A percentile compares a stretch with the other conserved stretches of the same genome.
These are phyloP conservation scores for Zizania palustris DNA, from an alignment of 202 grass and related monocot species.

Conservation along the genomic window DNA sequence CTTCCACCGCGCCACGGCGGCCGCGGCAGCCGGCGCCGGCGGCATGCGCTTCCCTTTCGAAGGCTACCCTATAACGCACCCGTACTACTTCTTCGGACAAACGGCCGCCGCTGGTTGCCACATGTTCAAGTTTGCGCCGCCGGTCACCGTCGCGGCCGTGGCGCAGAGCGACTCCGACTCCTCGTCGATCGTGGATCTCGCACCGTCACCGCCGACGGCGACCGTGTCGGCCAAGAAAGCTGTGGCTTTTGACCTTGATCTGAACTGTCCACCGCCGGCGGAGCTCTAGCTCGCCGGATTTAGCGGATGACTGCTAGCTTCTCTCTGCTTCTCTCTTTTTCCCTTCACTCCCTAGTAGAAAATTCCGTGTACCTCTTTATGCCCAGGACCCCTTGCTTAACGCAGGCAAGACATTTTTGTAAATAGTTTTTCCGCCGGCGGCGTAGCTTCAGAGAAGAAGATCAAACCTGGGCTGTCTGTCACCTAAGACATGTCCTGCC, in stretches of 20 bases:
- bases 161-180: conserved; percentile 68
- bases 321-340: too few species aligned
- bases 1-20: conserved; percentile 34
- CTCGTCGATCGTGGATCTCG: conserved; percentile 61
- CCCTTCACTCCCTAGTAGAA: not conserved
- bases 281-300: conserved; percentile 46
- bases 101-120: conserved; percentile 37
- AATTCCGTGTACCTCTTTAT: conserved; percentile 2
- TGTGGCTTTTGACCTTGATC: conserved; percentile 59
- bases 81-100: conserved; percentile 54
- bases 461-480: conserved; percentile 38
- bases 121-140: conserved; percentile 28
- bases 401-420: conserved; percentile 38
- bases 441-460: conserved; percentile 18
- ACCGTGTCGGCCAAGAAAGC: conserved; percentile 21
- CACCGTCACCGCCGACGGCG: conserved; percentile 44
- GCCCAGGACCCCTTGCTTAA: not conserved
- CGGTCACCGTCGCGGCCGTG: conserved; percentile 39
- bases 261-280: conserved; percentile 63
- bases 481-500: conserved; percentile 41
- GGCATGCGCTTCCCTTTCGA: conserved; percentile 49
- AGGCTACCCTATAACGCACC: conserved; percentile 47
- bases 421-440: conserved; percentile 65
- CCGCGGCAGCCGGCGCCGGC: not conserved
- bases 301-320: conserved; percentile 30